Evolutionary conservation across 306 rosid species (phyloP), one percentile per base, ranked within the genome.

Genomic region (Malus fusca): DNA sequence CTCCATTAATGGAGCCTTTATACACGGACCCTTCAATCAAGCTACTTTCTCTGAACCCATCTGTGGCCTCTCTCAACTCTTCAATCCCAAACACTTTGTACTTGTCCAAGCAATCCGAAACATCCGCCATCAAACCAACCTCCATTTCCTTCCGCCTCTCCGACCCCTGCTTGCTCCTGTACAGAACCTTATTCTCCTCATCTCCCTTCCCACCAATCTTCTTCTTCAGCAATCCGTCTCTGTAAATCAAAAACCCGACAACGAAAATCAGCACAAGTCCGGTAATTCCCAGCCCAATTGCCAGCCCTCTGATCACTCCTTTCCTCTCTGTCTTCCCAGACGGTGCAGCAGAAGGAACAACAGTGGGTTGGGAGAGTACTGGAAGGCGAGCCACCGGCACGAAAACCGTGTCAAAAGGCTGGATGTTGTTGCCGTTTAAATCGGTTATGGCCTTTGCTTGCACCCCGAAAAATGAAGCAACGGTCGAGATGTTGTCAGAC

Each of bases 81-180:
- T 90, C 92, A 59, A 90, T 79, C 26, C 77, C 83, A 78, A 95
- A 95, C 44, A 92, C 90, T 70, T 88, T 92, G 65, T 95, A 92
- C 86, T 95, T 95, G 52, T 95, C 99, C 80, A 95, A 87, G 77
- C 96, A 92, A 81, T 92, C 99, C 0, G 97, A 89, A 14, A 95
- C 97, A 79, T 88, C 93, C 3, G 97, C 97, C 90, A 89, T 84
- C 78, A 95, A 82, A 68, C 86, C 86, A 81, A 63, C 79, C 71
- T 89, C 91, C 86, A 66, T 74, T 22, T 81, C 81, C 76, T 75
- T 87, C n/a, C 31, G 33, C 63, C 55, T 79, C 15, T 75, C 69
- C 0, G 42, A 33, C 40, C 59, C 58, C 86, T 35, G 71, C 28
- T 86, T 48, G 76, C 71, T 51, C 72, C 84, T 13, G 46, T 70